A percentile compares a stretch with the other conserved stretches of the same genome.
phyloP scores from a whole-genome alignment of 2,329 filamentous ascomycete species.

The Talaromyces islandicus region DNA sequence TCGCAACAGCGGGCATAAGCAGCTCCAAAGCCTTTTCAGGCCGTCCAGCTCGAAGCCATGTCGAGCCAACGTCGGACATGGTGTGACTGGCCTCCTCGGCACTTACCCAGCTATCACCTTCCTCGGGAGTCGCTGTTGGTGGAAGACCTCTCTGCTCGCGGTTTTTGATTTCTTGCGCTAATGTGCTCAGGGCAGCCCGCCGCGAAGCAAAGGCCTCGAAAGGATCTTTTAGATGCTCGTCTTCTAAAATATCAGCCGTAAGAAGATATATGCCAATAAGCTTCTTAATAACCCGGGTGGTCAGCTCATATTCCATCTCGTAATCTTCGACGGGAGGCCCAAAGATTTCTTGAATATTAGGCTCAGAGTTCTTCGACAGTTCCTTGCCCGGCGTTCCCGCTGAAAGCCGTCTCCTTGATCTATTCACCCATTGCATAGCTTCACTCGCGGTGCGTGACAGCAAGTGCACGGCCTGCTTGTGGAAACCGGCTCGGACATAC shows the following conservation, averaged over 20 bases:
- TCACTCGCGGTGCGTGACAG: slow-evolving; percentile 71
- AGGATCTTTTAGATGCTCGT: slow-evolving; percentile 66
- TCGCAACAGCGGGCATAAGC: slow-evolving; percentile 74
- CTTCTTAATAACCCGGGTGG: slow-evolving; percentile 63
- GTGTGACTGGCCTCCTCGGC: slow-evolving; percentile 31
- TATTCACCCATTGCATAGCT: slow-evolving; percentile 44
- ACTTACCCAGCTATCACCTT: slow-evolving; percentile 31
- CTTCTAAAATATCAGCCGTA: slow-evolving; percentile 74
- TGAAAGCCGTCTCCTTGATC: slow-evolving; percentile 14
- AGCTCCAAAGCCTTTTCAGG: slow-evolving; percentile 79
- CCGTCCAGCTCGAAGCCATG: slow-evolving; percentile 67
- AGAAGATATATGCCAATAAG: slow-evolving; percentile 73
- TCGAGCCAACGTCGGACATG: slow-evolving; percentile 60
- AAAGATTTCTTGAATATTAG: slow-evolving; percentile 7
- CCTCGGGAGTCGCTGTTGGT: slow-evolving; percentile 49
- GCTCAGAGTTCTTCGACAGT: slow-evolving; percentile 10
- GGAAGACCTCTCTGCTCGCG: slow-evolving; percentile 63
- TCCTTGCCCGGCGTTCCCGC: slow-evolving; percentile 15
- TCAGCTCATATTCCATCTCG: neutral
- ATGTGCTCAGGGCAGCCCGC: slow-evolving; percentile 74
- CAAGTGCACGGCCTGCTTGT: slow-evolving; percentile 65
- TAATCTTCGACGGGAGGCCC: neutral
- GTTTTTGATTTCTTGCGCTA: slow-evolving; percentile 66
- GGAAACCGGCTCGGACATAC: slow-evolving; percentile 70
- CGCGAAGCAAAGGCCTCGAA: slow-evolving; percentile 70